Percentiles rank a stretch among this genome's conserved stretches.
phyloP scores from a whole-genome alignment of 345 rosid species.

The Camelina sativa region DNA sequence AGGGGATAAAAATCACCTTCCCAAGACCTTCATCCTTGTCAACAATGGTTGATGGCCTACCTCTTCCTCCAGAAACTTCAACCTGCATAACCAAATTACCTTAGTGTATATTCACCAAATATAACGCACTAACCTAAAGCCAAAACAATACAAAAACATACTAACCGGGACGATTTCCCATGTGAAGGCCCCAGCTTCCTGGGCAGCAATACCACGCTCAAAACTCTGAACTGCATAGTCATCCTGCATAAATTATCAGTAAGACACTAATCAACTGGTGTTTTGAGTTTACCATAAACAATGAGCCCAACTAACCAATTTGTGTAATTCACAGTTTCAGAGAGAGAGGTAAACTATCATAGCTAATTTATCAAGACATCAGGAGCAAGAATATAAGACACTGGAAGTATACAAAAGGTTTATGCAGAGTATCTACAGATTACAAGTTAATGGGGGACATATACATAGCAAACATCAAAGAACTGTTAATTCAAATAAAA shows the following conservation, averaged over 20 bases:
- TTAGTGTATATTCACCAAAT: slow-evolving; percentile 21
- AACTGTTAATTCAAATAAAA: slow-evolving; percentile 5
- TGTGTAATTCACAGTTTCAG: not conserved
- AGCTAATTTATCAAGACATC: not conserved
- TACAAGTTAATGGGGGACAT: not conserved
- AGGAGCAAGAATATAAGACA: not conserved
- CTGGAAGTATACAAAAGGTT: not conserved
- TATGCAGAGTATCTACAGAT: not conserved
- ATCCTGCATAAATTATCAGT: slow-evolving; percentile 59
- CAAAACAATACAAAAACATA: slow-evolving; percentile 15
- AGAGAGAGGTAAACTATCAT: not conserved
- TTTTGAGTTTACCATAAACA: slow-evolving; percentile 13
- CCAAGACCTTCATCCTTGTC: slow-evolving; percentile 97
- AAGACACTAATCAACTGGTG: slow-evolving; percentile 10
- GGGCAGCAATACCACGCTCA: slow-evolving; percentile 97
- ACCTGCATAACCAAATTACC: slow-evolving; percentile 52
- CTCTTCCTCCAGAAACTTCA: slow-evolving; percentile 96
- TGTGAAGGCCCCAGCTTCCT: slow-evolving; percentile 76
- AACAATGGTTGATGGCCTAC: slow-evolving; percentile 76
- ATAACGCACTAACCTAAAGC: slow-evolving; percentile 8
- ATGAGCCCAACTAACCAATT: not conserved
- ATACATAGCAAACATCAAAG: not conserved
- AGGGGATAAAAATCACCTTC: slow-evolving; percentile 57
- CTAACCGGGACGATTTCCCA: slow-evolving; percentile 96
- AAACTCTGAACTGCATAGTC: slow-evolving; percentile 87